Evolutionary conservation across 2,329 filamentous ascomycete genomes (phyloP).

Genomic region (Penicillium sp.): DNA sequence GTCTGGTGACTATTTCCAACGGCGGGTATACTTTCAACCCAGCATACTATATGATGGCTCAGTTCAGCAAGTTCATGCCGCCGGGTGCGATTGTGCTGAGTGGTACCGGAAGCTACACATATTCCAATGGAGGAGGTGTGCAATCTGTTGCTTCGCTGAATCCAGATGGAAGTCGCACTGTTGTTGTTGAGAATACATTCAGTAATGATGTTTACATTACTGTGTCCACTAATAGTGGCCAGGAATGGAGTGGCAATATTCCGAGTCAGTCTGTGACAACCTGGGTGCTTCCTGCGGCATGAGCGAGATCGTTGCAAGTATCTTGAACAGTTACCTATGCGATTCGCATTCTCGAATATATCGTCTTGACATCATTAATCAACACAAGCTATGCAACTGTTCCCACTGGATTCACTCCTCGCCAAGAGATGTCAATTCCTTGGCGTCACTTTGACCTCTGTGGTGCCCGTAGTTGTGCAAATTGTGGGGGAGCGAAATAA

Average conservation of each 20-base stretch:
- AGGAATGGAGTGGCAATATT: constrained; percentile 32
- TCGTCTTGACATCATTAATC: background rate
- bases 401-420: background rate
- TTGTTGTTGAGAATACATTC: constrained; percentile 52
- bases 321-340: too few relatives aligned
- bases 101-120: constrained; percentile 49
- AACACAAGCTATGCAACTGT: background rate
- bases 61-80: constrained; percentile 53
- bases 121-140: constrained; percentile 37
- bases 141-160: constrained; percentile 51
- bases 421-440: background rate
- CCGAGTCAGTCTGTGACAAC: constrained; percentile 32
- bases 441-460: background rate
- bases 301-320: background rate
- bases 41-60: constrained; percentile 57
- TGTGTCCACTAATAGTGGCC: constrained; percentile 22
- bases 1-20: constrained; percentile 31
- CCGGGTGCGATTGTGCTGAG: constrained; percentile 46
- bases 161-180: constrained; percentile 48
- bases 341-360: background rate
- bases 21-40: constrained; percentile 49
- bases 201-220: constrained; percentile 48
- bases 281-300: constrained; percentile 27
- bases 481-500: background rate
- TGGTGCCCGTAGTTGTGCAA: background rate